A percentile compares a stretch with the other conserved stretches of the same genome.
Evolutionary conservation across 2,329 filamentous ascomycete species (phyloP).

Genomic region (Curvularia lunata): DNA sequence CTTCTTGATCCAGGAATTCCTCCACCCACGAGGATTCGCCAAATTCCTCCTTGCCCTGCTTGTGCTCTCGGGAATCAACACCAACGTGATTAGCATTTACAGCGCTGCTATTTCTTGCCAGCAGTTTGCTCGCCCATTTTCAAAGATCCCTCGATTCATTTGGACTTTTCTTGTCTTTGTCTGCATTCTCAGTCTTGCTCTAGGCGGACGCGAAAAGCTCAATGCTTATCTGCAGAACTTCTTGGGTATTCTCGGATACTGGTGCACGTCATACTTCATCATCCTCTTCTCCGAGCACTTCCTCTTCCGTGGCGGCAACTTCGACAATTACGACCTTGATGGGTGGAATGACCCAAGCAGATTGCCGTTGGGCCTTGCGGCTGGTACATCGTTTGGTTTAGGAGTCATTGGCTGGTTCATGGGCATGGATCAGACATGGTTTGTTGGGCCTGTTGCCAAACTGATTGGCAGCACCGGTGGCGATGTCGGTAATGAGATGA

Average conservation of each 20-base stretch:
- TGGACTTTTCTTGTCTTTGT: conserved; percentile 55
- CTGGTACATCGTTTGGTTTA: conserved; percentile 47
- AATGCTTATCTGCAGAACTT: conserved; percentile 55
- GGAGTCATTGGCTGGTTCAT: conserved; percentile 57
- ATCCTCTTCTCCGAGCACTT: conserved; percentile 57
- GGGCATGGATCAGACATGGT: conserved; percentile 66
- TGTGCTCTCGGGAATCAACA: conserved; percentile 53
- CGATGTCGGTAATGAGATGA: conserved; percentile 42
- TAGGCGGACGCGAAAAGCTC: conserved; percentile 53
- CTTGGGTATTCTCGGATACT: conserved; percentile 56
- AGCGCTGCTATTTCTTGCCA: conserved; percentile 54
- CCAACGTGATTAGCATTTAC: conserved; percentile 60
- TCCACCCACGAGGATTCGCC: conserved; percentile 56
- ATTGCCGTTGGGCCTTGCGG: conserved; percentile 53
- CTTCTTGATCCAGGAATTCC: conserved; percentile 55
- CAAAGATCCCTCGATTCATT: conserved; percentile 59
- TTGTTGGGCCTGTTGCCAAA: conserved; percentile 51
- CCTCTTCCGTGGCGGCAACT: conserved; percentile 58
- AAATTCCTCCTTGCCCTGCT: conserved; percentile 57
- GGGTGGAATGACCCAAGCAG: conserved; percentile 54
- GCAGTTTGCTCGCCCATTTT: conserved; percentile 56
- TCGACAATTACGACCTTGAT: conserved; percentile 53
- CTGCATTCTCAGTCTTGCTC: conserved; percentile 52
- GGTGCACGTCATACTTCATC: conserved; percentile 55
- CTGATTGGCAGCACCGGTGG: conserved; percentile 35